Conservation (phyloP, 805 yeast species). For the Jamesozyma gamospora region DNA sequence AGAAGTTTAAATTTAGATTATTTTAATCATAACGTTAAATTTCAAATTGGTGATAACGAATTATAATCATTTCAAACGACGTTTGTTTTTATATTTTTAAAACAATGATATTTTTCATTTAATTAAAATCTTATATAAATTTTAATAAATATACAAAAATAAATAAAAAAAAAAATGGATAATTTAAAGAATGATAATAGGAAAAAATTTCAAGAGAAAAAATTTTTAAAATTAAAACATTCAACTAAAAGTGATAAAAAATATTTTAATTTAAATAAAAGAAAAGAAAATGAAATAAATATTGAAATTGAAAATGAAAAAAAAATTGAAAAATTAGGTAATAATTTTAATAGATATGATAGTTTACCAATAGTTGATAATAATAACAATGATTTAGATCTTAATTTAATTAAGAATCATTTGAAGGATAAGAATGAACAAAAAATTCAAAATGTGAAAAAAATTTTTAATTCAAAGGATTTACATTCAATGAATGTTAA, state of each 20-base stretch:
- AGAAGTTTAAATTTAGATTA: background rate
- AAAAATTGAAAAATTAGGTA: constrained; percentile 12
- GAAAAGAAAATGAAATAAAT: constrained; percentile 14
- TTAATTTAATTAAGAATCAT: constrained; percentile 1
- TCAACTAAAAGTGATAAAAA: constrained; percentile 31
- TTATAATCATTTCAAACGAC: too few relatives aligned
- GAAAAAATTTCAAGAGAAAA: constrained; percentile 34
- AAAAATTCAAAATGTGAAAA: constrained; percentile 4
- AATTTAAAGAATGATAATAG: constrained; percentile 32
- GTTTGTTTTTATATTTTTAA: too few relatives aligned
- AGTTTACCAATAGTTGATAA: too few relatives aligned
- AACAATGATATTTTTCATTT: too few relatives aligned
- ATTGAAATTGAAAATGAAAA: constrained; percentile 13
- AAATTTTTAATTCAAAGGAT: background rate
- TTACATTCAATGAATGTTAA: constrained; percentile 3
- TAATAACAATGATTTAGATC: constrained; percentile 4
- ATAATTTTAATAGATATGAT: constrained; percentile 17
- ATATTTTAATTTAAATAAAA: constrained; percentile 18
- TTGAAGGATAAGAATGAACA: constrained; percentile 8
- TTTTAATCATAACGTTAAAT: too few relatives aligned
- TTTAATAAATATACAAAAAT: background rate
- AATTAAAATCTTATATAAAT: background rate
- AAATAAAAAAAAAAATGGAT: constrained; percentile 14
- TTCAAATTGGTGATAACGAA: too few relatives aligned
- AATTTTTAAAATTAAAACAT: constrained; percentile 31